Evolutionary conservation across 352 stramenopile species (phyloP), one percentile per base, ranked within the genome.

Genomic region (Pilasporangium apinafurcum): DNA sequence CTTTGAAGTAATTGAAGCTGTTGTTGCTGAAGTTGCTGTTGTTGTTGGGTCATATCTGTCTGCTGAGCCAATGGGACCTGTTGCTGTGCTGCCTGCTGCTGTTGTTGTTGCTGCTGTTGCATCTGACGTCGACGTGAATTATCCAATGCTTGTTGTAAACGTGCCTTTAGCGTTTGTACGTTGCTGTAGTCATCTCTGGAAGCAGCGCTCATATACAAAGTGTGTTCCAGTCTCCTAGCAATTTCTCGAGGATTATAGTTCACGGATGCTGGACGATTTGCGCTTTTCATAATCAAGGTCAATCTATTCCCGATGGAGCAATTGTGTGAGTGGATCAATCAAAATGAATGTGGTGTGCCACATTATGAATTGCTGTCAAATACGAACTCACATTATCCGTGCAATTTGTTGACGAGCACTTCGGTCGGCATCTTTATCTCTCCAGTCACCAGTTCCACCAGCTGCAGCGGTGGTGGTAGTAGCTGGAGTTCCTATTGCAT

Each of bases 171-270:
- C 12, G 83, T 95, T 26, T 89, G 76, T 21, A 95, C 73, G 39
- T 92, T 90, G 49, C 76, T 91, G 59, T 95, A 95, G 31, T 95
- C 78, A 59, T 89, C 78, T 34, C 79, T 76, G 6, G 83, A 92
- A 17, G 69, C 44, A 5, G 83, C 81, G 39, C 75, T 85, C 80
- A 92, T 92, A 45, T 95, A 95, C 16, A 95, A 44, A 14, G 78
- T 92, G 46, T 95, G 80, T 44, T 95, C 83, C 10, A 95, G 48
- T 32, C 83, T 63, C 22, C 83, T 65, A 7, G 83, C 83, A 26
- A 95, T 95, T 47, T 95, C 83, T 39, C 81, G 66, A 5, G 81
- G 83, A 49, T 95, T 95, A 53, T 95, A 93, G 44, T 94, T 92
- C n/a, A 75, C 78, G 1, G 78, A 87, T 24, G 68, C 72, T n/a